These are phyloP conservation scores for Mycena sp. DNA, from an alignment of 1,284 basidiomycete genomes.

Conservation along the genomic window DNA sequence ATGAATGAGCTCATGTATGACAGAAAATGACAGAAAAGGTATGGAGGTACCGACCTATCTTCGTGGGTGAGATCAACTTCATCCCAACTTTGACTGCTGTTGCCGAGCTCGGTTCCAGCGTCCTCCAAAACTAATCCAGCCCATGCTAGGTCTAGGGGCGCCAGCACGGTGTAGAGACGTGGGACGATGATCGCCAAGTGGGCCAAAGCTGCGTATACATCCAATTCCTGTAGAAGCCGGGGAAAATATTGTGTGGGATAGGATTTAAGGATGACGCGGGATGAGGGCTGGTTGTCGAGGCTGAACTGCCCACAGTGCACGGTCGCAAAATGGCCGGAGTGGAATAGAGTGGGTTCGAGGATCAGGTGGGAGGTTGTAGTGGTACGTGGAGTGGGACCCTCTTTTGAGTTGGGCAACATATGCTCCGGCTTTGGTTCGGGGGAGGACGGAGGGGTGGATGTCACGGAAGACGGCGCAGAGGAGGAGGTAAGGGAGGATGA, in stretches of 20 bases:
- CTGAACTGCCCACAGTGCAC: neutral
- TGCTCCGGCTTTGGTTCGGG: too few relatives aligned
- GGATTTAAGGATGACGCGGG: neutral
- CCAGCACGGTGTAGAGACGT: conserved; percentile 1
- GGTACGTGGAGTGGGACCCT: too few relatives aligned
- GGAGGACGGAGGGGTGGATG: too few relatives aligned
- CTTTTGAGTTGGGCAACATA: too few relatives aligned
- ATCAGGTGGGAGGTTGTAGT: too few relatives aligned
- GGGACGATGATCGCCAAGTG: conserved; percentile 4
- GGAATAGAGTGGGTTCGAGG: too few relatives aligned
- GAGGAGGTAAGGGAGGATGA: too few relatives aligned
- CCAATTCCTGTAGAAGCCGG: neutral
- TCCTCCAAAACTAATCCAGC: conserved; percentile 1
- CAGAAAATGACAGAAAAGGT: neutral
- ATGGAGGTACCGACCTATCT: neutral
- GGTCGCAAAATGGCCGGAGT: too few relatives aligned
- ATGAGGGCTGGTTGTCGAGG: neutral
- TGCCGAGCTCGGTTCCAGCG: conserved; percentile 1
- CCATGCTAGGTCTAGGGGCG: neutral
- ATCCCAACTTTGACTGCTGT: neutral
- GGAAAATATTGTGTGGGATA: neutral
- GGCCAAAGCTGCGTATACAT: conserved; percentile 1
- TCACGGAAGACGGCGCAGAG: too few relatives aligned
- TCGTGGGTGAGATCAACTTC: neutral
- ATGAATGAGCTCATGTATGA: neutral